phyloP scores from a whole-genome alignment of 148 eudicot species.

The Heliamphora exappendiculata region DNA sequence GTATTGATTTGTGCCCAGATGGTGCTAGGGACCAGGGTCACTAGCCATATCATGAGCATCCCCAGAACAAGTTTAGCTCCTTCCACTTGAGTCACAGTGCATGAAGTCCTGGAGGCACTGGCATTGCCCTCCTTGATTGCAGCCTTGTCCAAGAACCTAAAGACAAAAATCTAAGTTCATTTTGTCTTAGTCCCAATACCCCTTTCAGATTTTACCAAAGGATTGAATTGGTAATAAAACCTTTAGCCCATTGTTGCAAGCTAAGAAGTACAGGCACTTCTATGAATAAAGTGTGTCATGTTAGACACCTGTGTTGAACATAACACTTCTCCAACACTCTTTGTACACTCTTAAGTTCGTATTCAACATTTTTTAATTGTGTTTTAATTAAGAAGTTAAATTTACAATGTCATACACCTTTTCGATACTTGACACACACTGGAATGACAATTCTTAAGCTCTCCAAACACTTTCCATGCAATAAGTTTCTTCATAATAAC shows the following conservation, averaged over 20 bases:
- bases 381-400: too few relatives aligned
- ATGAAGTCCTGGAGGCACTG: slow-evolving; percentile 29
- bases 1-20: slow-evolving; percentile 92
- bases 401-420: too few relatives aligned
- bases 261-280: too few relatives aligned
- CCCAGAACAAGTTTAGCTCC: slow-evolving; percentile 67
- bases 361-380: too few relatives aligned
- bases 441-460: too few relatives aligned
- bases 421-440: too few relatives aligned
- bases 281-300: too few relatives aligned
- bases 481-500: too few relatives aligned
- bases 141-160: slow-evolving; percentile 82
- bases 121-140: slow-evolving; percentile 37
- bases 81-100: slow-evolving; percentile 78
- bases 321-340: too few relatives aligned
- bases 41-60: slow-evolving; percentile 71
- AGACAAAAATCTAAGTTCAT: not conserved
- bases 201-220: not conserved
- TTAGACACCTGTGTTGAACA: too few relatives aligned
- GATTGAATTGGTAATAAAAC: not conserved
- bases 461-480: too few relatives aligned
- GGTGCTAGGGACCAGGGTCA: slow-evolving; percentile 71
- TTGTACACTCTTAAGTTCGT: too few relatives aligned
- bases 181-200: not conserved
- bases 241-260: not conserved